Evolutionary conservation across 805 yeast species (phyloP).

Genomic region (Saccharomycopsis fodiens): DNA sequence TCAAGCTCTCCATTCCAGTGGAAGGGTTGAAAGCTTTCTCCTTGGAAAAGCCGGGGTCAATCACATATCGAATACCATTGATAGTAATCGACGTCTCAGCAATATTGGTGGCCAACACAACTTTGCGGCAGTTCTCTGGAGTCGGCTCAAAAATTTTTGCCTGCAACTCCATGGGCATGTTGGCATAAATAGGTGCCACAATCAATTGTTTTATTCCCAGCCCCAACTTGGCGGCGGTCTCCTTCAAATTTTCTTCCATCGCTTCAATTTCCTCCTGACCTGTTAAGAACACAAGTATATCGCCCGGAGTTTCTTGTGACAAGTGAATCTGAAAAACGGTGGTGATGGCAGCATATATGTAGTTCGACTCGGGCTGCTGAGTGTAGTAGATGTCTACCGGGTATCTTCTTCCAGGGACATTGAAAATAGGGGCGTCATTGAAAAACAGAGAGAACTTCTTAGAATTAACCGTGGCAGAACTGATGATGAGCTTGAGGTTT

Average conservation of each 20-base stretch:
- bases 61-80: slow-evolving; percentile 90
- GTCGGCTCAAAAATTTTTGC: slow-evolving; percentile 79
- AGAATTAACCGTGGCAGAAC: slow-evolving; percentile 95
- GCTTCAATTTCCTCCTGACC: slow-evolving; percentile 96
- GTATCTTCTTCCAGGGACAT: slow-evolving; percentile 87
- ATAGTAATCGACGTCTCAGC: slow-evolving; percentile 97
- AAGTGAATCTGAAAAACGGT: slow-evolving; percentile 83
- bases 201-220: slow-evolving; percentile 51
- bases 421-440: slow-evolving; percentile 74
- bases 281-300: slow-evolving; percentile 82
- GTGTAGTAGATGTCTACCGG: slow-evolving; percentile 87
- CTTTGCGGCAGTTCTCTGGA: slow-evolving; percentile 70
- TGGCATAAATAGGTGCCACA: slow-evolving; percentile 85
- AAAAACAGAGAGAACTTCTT: slow-evolving; percentile 78
- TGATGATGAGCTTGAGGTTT: slow-evolving; percentile 68
- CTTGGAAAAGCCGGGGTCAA: slow-evolving; percentile 93
- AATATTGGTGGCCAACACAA: slow-evolving; percentile 90
- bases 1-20: slow-evolving; percentile 81
- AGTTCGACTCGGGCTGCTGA: slow-evolving; percentile 82
- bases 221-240: slow-evolving; percentile 59
- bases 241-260: slow-evolving; percentile 61
- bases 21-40: slow-evolving; percentile 84
- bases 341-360: slow-evolving; percentile 80
- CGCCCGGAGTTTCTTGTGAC: slow-evolving; percentile 64
- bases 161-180: slow-evolving; percentile 81